phyloP scores from a whole-genome alignment of 345 rosid species.

The Mallotus nudiflorus region DNA sequence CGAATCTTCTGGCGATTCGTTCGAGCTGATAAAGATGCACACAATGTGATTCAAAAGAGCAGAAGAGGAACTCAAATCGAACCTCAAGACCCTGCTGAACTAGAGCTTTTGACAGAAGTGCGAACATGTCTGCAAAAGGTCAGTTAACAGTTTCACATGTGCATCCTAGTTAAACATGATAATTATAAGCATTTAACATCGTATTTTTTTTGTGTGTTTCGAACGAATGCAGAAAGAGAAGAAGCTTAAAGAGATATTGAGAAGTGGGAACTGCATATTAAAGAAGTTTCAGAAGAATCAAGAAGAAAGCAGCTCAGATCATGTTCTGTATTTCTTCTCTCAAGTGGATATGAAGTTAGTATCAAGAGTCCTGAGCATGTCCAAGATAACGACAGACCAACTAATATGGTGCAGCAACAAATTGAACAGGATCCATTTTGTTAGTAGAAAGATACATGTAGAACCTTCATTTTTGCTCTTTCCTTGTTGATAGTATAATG shows the following conservation, averaged over 20 bases:
- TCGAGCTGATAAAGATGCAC: conserved; percentile 70
- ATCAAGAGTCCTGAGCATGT: conserved; percentile 79
- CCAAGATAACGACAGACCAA: conserved; percentile 70
- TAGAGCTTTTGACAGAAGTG: conserved; percentile 52
- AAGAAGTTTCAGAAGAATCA: conserved; percentile 44
- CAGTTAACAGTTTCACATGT: too few relatives aligned
- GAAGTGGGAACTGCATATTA: conserved; percentile 57
- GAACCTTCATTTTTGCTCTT: conserved; percentile 77
- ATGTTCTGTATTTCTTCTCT: conserved; percentile 75
- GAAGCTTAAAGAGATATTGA: conserved; percentile 54
- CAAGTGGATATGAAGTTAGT: conserved; percentile 90
- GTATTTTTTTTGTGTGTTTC: not conserved
- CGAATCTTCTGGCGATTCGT: conserved; percentile 82
- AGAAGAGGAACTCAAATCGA: conserved; percentile 53
- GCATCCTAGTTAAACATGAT: too few relatives aligned
- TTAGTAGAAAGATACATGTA: conserved; percentile 61
- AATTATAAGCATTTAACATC: too few relatives aligned
- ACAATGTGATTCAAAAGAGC: conserved; percentile 33
- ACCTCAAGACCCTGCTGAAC: conserved; percentile 53
- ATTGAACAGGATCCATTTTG: conserved; percentile 61
- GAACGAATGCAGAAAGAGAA: conserved; percentile 57
- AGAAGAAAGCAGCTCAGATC: conserved; percentile 48
- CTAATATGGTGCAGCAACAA: conserved; percentile 76
- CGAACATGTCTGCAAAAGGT: conserved; percentile 68
- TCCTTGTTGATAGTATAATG: conserved; percentile 46